Evolutionary conservation across 805 yeast genomes (phyloP).

Genomic region (Candida parachauliodes): DNA sequence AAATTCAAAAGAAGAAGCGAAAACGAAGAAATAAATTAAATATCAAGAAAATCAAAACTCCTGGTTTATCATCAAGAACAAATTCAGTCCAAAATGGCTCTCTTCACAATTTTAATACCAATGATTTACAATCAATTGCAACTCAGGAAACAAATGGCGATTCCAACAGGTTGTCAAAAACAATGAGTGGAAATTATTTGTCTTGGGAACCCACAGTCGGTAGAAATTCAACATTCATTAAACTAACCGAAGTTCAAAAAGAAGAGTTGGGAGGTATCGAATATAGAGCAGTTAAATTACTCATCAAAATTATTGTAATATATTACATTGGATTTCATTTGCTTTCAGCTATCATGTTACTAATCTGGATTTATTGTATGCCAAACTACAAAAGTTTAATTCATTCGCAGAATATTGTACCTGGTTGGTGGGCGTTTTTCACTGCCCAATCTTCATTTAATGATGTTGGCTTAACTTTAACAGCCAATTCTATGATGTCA

Average conservation of each 20-base stretch:
- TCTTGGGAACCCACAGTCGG: conserved; percentile 93
- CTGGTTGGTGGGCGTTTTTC: conserved; percentile 94
- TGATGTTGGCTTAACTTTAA: conserved; percentile 80
- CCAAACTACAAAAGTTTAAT: conserved; percentile 42
- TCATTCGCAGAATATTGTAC: conserved; percentile 56
- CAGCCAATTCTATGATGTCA: conserved; percentile 73
- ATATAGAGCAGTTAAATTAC: conserved; percentile 78
- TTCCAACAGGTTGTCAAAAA: conserved; percentile 10
- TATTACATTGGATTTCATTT: conserved; percentile 80
- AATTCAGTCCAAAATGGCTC: conserved; percentile 5
- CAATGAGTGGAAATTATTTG: conserved; percentile 60
- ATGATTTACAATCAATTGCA: conserved; percentile 5
- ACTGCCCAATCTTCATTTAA: conserved; percentile 76
- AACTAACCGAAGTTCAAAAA: conserved; percentile 75
- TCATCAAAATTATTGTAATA: conserved; percentile 57
- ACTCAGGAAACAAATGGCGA: conserved; percentile 11
- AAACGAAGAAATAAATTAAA: conserved; percentile 1
- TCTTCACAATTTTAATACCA: conserved; percentile 10
- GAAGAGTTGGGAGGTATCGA: conserved; percentile 98
- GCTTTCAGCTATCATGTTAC: conserved; percentile 46
- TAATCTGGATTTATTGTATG: conserved; percentile 57
- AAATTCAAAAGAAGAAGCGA: not conserved
- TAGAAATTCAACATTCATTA: conserved; percentile 87
- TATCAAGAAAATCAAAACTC: conserved; percentile 7
- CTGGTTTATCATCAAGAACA: conserved; percentile 7